phyloP scores from a whole-genome alignment of 2,329 filamentous ascomycete species.

The Zymoseptoria tritici region DNA sequence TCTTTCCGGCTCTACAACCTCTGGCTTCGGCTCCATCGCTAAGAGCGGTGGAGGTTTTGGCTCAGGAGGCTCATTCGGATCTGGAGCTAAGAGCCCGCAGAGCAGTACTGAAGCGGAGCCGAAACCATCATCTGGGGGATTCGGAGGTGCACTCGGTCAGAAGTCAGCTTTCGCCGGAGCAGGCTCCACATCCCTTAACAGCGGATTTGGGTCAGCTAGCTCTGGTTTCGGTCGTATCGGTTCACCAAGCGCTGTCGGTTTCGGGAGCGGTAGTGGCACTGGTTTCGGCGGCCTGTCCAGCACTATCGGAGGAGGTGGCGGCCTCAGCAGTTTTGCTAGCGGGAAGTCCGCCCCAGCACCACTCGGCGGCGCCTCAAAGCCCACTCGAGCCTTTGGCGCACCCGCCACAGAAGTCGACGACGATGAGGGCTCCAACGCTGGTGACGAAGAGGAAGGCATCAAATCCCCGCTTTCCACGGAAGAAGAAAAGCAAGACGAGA shows the following conservation, averaged over 20 bases:
- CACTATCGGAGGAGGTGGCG: slow-evolving; percentile 25
- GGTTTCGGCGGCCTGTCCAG: slow-evolving; percentile 35
- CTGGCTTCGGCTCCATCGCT: slow-evolving; percentile 32
- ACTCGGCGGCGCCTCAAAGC: slow-evolving; percentile 40
- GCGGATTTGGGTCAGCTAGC: slow-evolving; percentile 27
- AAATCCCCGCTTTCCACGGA: slow-evolving; percentile 41
- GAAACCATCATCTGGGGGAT: slow-evolving; percentile 18
- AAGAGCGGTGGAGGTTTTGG: slow-evolving; percentile 26
- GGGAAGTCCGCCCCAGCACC: slow-evolving; percentile 40
- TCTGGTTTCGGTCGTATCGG: slow-evolving; percentile 29
- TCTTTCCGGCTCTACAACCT: slow-evolving; percentile 33
- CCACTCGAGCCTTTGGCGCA: slow-evolving; percentile 68
- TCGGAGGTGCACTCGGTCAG: slow-evolving; percentile 34
- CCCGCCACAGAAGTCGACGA: slow-evolving; percentile 49
- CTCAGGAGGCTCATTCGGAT: slow-evolving; percentile 23
- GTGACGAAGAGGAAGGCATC: slow-evolving; percentile 35
- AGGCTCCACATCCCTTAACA: slow-evolving; percentile 12
- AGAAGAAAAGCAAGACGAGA: slow-evolving; percentile 58
- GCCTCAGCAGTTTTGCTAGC: slow-evolving; percentile 60
- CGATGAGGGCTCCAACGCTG: slow-evolving; percentile 43
- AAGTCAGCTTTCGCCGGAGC: slow-evolving; percentile 25
- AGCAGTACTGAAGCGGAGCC: slow-evolving; percentile 22
- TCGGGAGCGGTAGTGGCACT: slow-evolving; percentile 16
- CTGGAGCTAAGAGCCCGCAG: slow-evolving; percentile 31
- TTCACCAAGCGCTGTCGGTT: slow-evolving; percentile 12